Evolutionary conservation across 441 rosid species (phyloP).

Genomic region (Erysimum cheiri): DNA sequence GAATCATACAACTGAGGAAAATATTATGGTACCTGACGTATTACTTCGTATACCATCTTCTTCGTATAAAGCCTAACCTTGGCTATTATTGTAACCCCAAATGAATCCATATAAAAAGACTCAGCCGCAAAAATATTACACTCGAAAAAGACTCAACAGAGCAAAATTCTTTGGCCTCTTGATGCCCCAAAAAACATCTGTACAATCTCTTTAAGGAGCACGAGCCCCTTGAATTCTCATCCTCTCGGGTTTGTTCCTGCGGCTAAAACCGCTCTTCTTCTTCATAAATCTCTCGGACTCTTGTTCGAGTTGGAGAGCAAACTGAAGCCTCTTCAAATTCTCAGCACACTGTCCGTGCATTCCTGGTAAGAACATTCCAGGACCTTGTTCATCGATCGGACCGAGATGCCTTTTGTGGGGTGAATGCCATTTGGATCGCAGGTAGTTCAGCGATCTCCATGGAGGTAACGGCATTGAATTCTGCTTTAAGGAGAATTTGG

Average conservation of each 20-base stretch:
- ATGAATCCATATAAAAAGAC: constrained; percentile 14
- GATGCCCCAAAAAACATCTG: constrained; percentile 29
- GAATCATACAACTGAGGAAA: neutral
- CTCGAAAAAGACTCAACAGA: constrained; percentile 34
- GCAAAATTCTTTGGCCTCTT: constrained; percentile 50
- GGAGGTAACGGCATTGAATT: constrained; percentile 97
- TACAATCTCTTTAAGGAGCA: constrained; percentile 34
- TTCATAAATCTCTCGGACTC: constrained; percentile 62
- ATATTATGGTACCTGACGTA: constrained; percentile 7
- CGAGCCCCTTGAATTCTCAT: constrained; percentile 23
- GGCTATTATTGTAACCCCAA: constrained; percentile 17
- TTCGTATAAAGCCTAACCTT: constrained; percentile 30
- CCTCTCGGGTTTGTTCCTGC: constrained; percentile 64
- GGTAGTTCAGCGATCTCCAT: constrained; percentile 86
- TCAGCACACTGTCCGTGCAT: constrained; percentile 67
- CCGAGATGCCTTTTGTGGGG: constrained; percentile 60
- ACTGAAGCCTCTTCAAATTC: constrained; percentile 73
- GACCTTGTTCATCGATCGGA: constrained; percentile 48
- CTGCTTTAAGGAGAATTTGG: constrained; percentile 76
- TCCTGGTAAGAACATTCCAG: constrained; percentile 32
- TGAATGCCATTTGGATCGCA: constrained; percentile 88
- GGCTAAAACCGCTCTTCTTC: constrained; percentile 47
- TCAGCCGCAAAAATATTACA: constrained; percentile 39
- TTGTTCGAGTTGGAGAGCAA: constrained; percentile 58
- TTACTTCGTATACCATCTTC: constrained; percentile 28